Evolutionary conservation across 2,329 filamentous ascomycete species (phyloP), one percentile per base, ranked within the genome.

Genomic region (Ramichloridium luteum): DNA sequence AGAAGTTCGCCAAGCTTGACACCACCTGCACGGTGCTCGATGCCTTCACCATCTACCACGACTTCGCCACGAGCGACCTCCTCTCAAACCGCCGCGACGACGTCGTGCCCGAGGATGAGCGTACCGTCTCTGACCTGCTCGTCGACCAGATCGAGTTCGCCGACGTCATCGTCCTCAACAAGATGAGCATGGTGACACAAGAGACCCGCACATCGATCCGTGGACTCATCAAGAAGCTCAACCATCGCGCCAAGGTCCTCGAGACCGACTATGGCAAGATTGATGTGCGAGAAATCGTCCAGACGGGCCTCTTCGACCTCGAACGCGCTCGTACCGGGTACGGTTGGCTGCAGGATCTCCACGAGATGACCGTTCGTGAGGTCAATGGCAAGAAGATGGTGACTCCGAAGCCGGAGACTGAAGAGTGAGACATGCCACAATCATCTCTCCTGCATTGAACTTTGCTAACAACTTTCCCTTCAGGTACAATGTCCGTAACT

Each of bases 101-200:
- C 4, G 73, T 77, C 16, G 70, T 4, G 51, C 70, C 47, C 0
- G 78, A 83, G 41, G 79, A 84, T 37, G 77, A 84, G 42, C 61
- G 78, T 0, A 82, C 76, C 0, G 77, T 84, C 2, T 80, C 77
- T 1, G 77, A 83, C 42, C 63, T 84, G 0, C 79, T 82, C 67
- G 76, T 80, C 0, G 78, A 83, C 43, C 78, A 83, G 46, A 79
- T 83, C 37, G 79, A 84, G 53, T 84, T 84, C 44, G 77, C 78
- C 0, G 77, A 83, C 41, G 76, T 82, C 5, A 66, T 83, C 10
- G 64, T 82, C 3, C 56, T 82, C 13, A 83, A 83, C 56, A 83
- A 83, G 36, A 44, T 70, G 4, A 76, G 81, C 38, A 69, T 73
- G 37, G 72, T 80, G 10, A 53, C 62, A 25, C 50, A 56, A 4